Conservation (phyloP, 2,329 filamentous ascomycete species). For the Capronia coronata region DNA sequence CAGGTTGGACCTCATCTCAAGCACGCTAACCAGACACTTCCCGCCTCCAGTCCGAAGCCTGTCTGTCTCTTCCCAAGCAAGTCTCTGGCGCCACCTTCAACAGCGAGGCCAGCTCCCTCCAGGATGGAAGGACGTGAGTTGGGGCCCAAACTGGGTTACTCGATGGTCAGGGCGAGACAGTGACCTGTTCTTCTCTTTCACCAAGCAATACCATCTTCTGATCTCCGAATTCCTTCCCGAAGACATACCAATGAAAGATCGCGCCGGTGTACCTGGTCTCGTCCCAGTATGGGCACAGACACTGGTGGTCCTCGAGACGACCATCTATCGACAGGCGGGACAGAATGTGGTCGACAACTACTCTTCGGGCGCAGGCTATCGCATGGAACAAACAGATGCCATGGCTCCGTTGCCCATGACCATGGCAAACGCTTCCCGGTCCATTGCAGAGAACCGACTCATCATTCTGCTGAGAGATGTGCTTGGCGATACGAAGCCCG, state of each 20-base stretch:
- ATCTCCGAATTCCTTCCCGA: slow-evolving; percentile 64
- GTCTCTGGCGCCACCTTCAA: slow-evolving; percentile 54
- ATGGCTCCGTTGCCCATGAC: slow-evolving; percentile 57
- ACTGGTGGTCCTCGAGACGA: slow-evolving; percentile 70
- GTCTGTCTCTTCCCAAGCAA: slow-evolving; percentile 57
- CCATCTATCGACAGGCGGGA: slow-evolving; percentile 59
- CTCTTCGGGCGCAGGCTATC: slow-evolving; percentile 54
- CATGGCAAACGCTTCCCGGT: slow-evolving; percentile 63
- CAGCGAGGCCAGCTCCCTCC: slow-evolving; percentile 62
- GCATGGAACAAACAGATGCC: slow-evolving; percentile 60
- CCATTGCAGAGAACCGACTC: slow-evolving; percentile 83
- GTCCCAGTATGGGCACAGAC: slow-evolving; percentile 77
- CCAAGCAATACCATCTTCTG: slow-evolving; percentile 78
- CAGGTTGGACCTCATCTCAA: slow-evolving; percentile 47
- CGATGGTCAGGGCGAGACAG: slow-evolving; percentile 84
- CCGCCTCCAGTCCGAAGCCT: slow-evolving; percentile 58
- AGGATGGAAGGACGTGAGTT: slow-evolving; percentile 65
- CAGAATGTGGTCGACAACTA: slow-evolving; percentile 44
- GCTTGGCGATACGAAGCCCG: slow-evolving; percentile 56
- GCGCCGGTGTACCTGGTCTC: slow-evolving; percentile 65
- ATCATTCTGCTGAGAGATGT: slow-evolving; percentile 77
- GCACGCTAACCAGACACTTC: slow-evolving; percentile 62
- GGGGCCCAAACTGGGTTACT: slow-evolving; percentile 77
- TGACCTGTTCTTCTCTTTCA: slow-evolving; percentile 85
- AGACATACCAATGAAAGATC: slow-evolving; percentile 49